Conservation (phyloP, 1,284 basidiomycete species). For the Sutorius eximius region DNA sequence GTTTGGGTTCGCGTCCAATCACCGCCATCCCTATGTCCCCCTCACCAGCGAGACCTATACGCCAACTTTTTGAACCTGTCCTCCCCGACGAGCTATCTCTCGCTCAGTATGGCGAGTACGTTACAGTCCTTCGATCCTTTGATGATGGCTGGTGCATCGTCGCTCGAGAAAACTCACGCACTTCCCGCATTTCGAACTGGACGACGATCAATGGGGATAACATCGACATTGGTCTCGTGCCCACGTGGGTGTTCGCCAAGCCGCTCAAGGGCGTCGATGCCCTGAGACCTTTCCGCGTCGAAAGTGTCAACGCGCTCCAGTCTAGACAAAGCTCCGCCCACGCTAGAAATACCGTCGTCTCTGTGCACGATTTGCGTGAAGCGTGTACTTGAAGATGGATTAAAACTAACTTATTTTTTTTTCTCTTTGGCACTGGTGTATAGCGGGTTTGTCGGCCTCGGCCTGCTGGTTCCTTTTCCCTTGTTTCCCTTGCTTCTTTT, state of each 20-base stretch:
- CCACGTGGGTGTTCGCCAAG: constrained; percentile 71
- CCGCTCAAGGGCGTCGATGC: constrained; percentile 56
- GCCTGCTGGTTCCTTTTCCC: background rate
- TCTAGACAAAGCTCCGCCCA: background rate
- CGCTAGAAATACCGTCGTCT: constrained; percentile 51
- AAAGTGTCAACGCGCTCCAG: constrained; percentile 45
- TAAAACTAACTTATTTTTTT: background rate
- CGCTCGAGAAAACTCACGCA: constrained; percentile 48
- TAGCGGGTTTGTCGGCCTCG: background rate
- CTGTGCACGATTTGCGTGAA: constrained; percentile 59
- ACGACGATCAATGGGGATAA: constrained; percentile 8
- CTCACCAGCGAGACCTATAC: constrained; percentile 50
- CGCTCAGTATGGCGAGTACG: constrained; percentile 49
- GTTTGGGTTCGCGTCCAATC: constrained; percentile 15
- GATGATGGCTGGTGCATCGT: constrained; percentile 79
- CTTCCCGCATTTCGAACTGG: constrained; percentile 24
- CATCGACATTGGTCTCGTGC: constrained; percentile 58
- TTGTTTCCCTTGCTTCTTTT: background rate
- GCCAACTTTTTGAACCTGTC: constrained; percentile 62
- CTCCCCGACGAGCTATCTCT: constrained; percentile 70
- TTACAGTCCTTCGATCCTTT: constrained; percentile 60
- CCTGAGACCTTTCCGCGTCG: constrained; percentile 61
- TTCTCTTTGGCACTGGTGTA: background rate
- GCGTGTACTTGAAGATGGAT: background rate
- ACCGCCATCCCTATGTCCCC: constrained; percentile 36